These are phyloP conservation scores for Phytophthora multivora DNA, from an alignment of 352 stramenopile genomes.

Conservation along the genomic window DNA sequence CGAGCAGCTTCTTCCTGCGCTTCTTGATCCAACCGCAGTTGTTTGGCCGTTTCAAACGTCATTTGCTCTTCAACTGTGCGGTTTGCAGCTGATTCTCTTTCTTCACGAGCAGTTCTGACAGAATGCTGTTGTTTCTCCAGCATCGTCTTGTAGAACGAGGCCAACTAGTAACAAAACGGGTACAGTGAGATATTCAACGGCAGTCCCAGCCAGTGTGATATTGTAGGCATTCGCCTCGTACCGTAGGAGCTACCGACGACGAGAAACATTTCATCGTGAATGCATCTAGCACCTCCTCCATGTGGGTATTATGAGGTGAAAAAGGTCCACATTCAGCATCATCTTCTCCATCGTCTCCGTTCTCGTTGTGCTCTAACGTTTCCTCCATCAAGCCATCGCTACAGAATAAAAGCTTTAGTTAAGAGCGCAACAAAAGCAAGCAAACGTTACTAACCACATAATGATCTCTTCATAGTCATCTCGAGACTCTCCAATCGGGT, in stretches of 20 bases:
- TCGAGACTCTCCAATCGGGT: slow-evolving; percentile 4
- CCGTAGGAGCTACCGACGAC: slow-evolving; percentile 16
- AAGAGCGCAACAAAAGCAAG: neutral
- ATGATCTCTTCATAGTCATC: slow-evolving; percentile 23
- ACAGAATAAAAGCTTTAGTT: neutral
- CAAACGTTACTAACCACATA: slow-evolving; percentile 11
- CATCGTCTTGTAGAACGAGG: slow-evolving; percentile 41
- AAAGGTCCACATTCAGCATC: neutral
- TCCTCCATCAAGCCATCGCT: slow-evolving; percentile 61
- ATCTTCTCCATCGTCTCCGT: slow-evolving; percentile 6
- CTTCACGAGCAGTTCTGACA: slow-evolving; percentile 29
- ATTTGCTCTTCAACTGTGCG: slow-evolving; percentile 23
- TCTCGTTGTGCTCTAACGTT: slow-evolving; percentile 31
- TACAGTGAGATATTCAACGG: too few relatives aligned
- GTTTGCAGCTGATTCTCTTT: slow-evolving; percentile 29
- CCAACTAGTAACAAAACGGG: slow-evolving; percentile 27
- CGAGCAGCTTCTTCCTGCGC: slow-evolving; percentile 27
- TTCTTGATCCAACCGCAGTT: slow-evolving; percentile 26
- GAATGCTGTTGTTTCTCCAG: slow-evolving; percentile 36
- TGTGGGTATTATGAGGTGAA: slow-evolving; percentile 24
- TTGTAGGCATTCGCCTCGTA: too few relatives aligned
- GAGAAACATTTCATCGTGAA: slow-evolving; percentile 48
- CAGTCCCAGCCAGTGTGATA: too few relatives aligned
- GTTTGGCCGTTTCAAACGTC: slow-evolving; percentile 18
- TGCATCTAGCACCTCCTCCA: slow-evolving; percentile 45